Evolutionary conservation across 1,284 basidiomycete genomes (phyloP).

Genomic region (Fomes fomentarius): DNA sequence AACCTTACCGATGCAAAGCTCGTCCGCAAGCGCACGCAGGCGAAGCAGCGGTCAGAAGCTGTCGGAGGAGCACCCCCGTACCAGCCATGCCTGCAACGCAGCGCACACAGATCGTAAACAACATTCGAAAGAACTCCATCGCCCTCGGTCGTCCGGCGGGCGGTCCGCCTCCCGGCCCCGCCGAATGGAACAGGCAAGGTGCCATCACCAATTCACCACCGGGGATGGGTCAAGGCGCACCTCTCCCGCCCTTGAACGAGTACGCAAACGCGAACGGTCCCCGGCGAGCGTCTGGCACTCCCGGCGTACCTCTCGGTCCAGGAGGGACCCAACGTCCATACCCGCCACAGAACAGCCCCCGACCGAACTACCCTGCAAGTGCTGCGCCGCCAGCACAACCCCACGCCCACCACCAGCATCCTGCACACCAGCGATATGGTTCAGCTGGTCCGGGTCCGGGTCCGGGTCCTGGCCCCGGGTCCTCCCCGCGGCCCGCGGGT

Average conservation of each 20-base stretch:
- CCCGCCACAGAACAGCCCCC: not conserved
- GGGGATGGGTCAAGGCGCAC: slow-evolving; percentile 12
- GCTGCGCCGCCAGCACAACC: not conserved
- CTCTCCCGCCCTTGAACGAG: slow-evolving; percentile 20
- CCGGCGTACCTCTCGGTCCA: not conserved
- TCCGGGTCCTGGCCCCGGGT: slow-evolving; percentile 9
- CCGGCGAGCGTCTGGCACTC: slow-evolving; percentile 3
- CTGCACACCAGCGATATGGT: not conserved
- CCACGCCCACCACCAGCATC: slow-evolving; percentile 2
- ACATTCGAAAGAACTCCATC: slow-evolving; percentile 37
- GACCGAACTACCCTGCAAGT: slow-evolving; percentile 1
- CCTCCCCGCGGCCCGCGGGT: slow-evolving; percentile 11
- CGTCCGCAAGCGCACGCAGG: slow-evolving; percentile 83
- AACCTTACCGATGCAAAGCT: slow-evolving; percentile 78
- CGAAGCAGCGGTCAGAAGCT: slow-evolving; percentile 70
- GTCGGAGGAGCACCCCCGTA: slow-evolving; percentile 23
- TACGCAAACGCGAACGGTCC: not conserved
- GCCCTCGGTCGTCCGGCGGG: slow-evolving; percentile 11
- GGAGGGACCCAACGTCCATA: not conserved
- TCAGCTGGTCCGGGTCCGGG: no score
- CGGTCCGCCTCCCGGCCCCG: not conserved
- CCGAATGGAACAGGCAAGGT: not conserved
- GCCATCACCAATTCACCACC: slow-evolving; percentile 16
- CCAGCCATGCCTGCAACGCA: slow-evolving; percentile 21
- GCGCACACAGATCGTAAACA: slow-evolving; percentile 35